A percentile compares a stretch with the other conserved stretches of the same genome.
phyloP scores from a whole-genome alignment of 768 basidiomycete genomes.

The Boletellus ananas region DNA sequence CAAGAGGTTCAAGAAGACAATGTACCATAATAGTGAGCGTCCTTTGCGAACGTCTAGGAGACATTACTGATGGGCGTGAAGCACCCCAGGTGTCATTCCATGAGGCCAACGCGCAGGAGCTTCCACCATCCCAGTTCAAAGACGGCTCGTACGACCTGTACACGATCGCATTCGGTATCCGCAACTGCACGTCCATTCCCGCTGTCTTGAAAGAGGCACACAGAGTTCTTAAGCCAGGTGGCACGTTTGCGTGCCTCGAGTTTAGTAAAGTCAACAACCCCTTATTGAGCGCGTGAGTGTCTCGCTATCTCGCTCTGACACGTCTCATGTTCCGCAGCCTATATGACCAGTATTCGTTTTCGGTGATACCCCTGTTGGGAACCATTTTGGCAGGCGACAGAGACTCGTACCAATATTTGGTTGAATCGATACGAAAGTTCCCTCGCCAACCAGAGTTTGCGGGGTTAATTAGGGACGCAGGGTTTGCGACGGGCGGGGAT shows the following conservation, averaged over 20 bases:
- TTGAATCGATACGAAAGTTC: slow-evolving; percentile 95
- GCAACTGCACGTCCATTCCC: slow-evolving; percentile 93
- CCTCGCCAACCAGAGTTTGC: slow-evolving; percentile 87
- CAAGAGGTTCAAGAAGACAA: slow-evolving; percentile 89
- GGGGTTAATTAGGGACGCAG: slow-evolving; percentile 81
- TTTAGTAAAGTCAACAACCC: slow-evolving; percentile 93
- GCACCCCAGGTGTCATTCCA: slow-evolving; percentile 92
- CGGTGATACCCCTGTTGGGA: slow-evolving; percentile 91
- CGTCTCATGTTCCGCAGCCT: slow-evolving; percentile 44
- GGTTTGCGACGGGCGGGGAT: slow-evolving; percentile 70
- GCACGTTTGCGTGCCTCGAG: slow-evolving; percentile 92
- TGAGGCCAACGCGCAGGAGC: slow-evolving; percentile 86
- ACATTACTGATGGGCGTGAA: slow-evolving; percentile 29
- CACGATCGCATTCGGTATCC: slow-evolving; percentile 97
- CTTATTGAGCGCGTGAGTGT: slow-evolving; percentile 73
- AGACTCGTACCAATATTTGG: slow-evolving; percentile 94
- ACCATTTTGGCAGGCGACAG: slow-evolving; percentile 95
- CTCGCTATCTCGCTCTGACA: neutral
- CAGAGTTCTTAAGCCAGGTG: slow-evolving; percentile 94
- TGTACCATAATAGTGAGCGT: slow-evolving; percentile 92
- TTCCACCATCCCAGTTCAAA: slow-evolving; percentile 63
- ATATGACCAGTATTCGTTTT: slow-evolving; percentile 96
- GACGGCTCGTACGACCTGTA: slow-evolving; percentile 91
- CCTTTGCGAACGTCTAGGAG: neutral
- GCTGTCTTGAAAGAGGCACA: slow-evolving; percentile 85